These are phyloP conservation scores for Punctularia strigosozonata DNA, from an alignment of 768 basidiomycete genomes.

Conservation along the genomic window DNA sequence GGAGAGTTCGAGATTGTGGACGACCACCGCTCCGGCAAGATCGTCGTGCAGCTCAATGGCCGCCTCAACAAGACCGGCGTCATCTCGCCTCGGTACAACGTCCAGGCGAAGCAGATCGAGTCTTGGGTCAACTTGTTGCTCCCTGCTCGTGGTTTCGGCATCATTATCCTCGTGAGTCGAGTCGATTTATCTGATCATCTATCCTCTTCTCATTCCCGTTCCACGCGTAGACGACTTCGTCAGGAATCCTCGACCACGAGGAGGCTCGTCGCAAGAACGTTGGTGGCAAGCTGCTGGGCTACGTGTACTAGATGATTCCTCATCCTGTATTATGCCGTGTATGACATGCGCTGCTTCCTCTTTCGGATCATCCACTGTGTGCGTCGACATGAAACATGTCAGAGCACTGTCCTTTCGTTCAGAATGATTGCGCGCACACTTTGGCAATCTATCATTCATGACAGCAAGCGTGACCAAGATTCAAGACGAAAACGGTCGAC, in stretches of 20 bases:
- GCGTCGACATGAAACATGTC: too few species aligned
- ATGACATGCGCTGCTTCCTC: too few species aligned
- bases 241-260: conserved; percentile 97
- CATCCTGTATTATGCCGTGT: too few species aligned
- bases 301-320: conserved; percentile 58
- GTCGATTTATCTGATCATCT: not conserved
- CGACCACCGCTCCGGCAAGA: conserved; percentile 96
- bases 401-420: too few species aligned
- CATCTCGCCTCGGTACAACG: conserved; percentile 98
- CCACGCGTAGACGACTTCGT: conserved; percentile 72
- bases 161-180: conserved; percentile 77
- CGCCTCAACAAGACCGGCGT: conserved; percentile 99
- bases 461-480: not conserved
- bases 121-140: conserved; percentile 94
- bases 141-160: conserved; percentile 92
- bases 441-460: too few species aligned
- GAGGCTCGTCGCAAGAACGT: conserved; percentile 98
- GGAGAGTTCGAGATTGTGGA: conserved; percentile 98
- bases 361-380: too few species aligned
- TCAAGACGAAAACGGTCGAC: not conserved
- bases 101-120: conserved; percentile 87
- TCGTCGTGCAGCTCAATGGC: conserved; percentile 96
- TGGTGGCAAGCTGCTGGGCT: conserved; percentile 90
- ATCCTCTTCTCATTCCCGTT: not conserved
- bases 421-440: too few species aligned